Conservation (phyloP, 2,329 filamentous ascomycete species). For the Aureobasidium zeae region DNA sequence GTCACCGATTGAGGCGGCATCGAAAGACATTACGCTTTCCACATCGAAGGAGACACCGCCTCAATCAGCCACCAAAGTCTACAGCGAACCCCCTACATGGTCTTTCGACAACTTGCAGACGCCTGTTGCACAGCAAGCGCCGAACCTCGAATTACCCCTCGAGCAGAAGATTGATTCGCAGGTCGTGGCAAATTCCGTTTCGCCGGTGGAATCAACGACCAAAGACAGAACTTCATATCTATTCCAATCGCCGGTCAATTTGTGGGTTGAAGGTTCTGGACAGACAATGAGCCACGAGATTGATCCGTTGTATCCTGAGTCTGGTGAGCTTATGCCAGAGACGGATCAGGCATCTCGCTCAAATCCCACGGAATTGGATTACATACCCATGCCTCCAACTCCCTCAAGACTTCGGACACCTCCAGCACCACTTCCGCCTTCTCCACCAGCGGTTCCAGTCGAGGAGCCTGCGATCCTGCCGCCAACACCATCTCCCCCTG, state of each 20-base stretch:
- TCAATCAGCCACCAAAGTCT: too few relatives aligned
- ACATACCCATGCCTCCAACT: neutral
- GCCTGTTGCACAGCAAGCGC: neutral
- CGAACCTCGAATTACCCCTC: neutral
- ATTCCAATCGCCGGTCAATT: constrained; percentile 36
- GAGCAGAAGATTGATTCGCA: neutral
- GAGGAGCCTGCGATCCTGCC: neutral
- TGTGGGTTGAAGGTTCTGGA: neutral
- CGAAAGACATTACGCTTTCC: neutral
- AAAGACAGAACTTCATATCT: constrained; percentile 40
- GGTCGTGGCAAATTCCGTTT: constrained; percentile 20
- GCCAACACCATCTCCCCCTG: neutral
- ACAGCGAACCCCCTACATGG: constrained; percentile 6
- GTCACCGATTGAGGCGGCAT: neutral
- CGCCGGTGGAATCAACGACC: constrained; percentile 34
- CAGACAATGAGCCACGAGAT: too few relatives aligned
- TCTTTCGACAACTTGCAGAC: constrained; percentile 2
- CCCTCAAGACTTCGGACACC: neutral
- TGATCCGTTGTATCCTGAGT: too few relatives aligned
- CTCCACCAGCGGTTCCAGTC: too few relatives aligned
- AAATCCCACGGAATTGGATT: neutral
- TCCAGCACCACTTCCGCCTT: constrained; percentile 6
- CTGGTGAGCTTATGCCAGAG: neutral
- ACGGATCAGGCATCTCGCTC: neutral
- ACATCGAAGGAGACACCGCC: neutral